Conservation (phyloP, 495 filamentous ascomycete genomes). For the Neurospora africana region DNA sequence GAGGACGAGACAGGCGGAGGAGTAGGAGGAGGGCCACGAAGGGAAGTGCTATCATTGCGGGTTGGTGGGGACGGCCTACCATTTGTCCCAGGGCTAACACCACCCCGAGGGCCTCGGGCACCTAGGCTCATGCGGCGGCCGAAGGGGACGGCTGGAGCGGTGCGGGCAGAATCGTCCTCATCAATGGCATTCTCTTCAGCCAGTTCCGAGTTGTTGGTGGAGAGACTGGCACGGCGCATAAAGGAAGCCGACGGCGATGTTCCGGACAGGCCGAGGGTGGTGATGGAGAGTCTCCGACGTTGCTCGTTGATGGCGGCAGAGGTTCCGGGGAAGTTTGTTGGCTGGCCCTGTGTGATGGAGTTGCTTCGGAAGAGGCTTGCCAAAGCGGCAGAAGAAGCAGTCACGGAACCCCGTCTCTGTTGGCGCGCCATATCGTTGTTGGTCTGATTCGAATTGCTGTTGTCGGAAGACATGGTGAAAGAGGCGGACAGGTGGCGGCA, state of each 20-base stretch:
- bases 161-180: slow-evolving; percentile 51
- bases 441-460: slow-evolving; percentile 21
- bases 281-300: slow-evolving; percentile 78
- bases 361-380: slow-evolving; percentile 45
- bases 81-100: slow-evolving; percentile 35
- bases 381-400: slow-evolving; percentile 35
- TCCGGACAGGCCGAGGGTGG: slow-evolving; percentile 72
- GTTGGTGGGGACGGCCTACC: slow-evolving; percentile 35
- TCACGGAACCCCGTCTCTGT: slow-evolving; percentile 45
- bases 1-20: slow-evolving; percentile 10
- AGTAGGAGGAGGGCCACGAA: slow-evolving; percentile 13
- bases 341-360: slow-evolving; percentile 29
- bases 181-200: slow-evolving; percentile 81
- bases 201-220: slow-evolving; percentile 63
- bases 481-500: neutral
- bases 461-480: slow-evolving; percentile 31
- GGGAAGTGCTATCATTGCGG: slow-evolving; percentile 16
- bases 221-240: slow-evolving; percentile 64
- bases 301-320: slow-evolving; percentile 59
- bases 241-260: slow-evolving; percentile 49
- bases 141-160: slow-evolving; percentile 61
- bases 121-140: slow-evolving; percentile 84
- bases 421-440: slow-evolving; percentile 26
- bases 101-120: slow-evolving; percentile 38
- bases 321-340: slow-evolving; percentile 43